These are phyloP conservation scores for Pythium rhizo-oryzae DNA, from an alignment of 352 stramenopile species.

Conservation along the genomic window DNA sequence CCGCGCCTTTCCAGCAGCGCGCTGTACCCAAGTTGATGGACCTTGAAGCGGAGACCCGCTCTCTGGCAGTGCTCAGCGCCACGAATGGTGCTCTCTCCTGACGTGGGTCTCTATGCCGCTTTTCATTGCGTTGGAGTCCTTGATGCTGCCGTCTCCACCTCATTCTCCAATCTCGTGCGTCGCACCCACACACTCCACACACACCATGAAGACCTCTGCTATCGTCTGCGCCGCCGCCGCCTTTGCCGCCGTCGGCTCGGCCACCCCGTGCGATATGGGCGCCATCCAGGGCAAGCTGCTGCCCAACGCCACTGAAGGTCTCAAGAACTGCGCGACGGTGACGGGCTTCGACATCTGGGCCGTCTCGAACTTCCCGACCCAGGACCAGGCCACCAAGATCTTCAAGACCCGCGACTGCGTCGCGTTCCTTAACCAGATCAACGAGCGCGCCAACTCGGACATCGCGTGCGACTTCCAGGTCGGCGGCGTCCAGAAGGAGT, in stretches of 20 bases:
- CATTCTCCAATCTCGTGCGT: conserved; percentile 20
- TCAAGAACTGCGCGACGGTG: conserved; percentile 37
- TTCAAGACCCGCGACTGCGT: conserved; percentile 56
- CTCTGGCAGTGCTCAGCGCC: neutral
- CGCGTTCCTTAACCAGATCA: conserved; percentile 74
- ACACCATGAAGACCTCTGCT: conserved; percentile 36
- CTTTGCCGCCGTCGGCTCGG: conserved; percentile 26
- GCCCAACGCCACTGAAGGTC: conserved; percentile 48
- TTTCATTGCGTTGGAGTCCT: too few species aligned
- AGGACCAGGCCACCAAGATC: conserved; percentile 45
- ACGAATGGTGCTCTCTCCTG: neutral
- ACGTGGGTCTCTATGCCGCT: too few species aligned
- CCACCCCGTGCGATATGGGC: conserved; percentile 45
- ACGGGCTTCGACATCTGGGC: conserved; percentile 57
- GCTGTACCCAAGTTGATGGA: conserved; percentile 9
- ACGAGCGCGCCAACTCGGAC: conserved; percentile 51
- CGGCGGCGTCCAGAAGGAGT: conserved; percentile 39
- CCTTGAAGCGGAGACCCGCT: conserved; percentile 10
- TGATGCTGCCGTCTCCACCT: too few species aligned
- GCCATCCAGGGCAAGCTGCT: conserved; percentile 53
- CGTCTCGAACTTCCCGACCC: conserved; percentile 42
- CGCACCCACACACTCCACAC: conserved; percentile 1
- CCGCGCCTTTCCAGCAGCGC: conserved; percentile 7
- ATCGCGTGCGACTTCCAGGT: conserved; percentile 57
- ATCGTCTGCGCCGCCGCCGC: conserved; percentile 21